Evolutionary conservation across 495 filamentous ascomycete genomes (phyloP), one percentile per base, ranked within the genome.

Genomic region (Penicillium tannophilum): DNA sequence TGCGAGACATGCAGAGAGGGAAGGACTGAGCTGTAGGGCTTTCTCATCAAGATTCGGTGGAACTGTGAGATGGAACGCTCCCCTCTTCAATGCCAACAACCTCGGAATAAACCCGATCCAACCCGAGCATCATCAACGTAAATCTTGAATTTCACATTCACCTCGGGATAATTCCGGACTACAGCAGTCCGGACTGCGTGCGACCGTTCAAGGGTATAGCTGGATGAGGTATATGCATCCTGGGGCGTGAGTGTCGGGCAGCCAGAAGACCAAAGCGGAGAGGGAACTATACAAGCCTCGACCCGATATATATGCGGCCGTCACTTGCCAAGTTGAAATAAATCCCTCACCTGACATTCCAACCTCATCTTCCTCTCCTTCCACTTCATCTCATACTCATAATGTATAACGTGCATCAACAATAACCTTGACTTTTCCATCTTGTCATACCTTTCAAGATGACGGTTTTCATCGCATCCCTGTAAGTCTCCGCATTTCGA

Each of bases 391-490:
- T 11, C 16, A 26, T 31, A 30, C 16, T 11, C 26, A 49, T 9
- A 17, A 49, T 49, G 46, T 4, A 47, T 30, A 1, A 24, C 16
- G 4, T 16, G 6, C 26, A 20, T n/a, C 42, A 23, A 47, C 20
- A 26, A 19, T 47, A 47, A 6, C 16, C 8, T 23, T 26, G 10
- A 4, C 8, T 36, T 12, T 36, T 14, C 10, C 10, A 11, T 23
- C 20, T 23, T 23, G 2, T 23, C 20, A 23, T 23, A 23, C 33
- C 33, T 14, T 36, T 2, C 33, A 36, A 46, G 53, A 55, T 55
- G 53, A 55, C 53, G 28, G 53, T 55, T 10, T 72, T 73, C 46
- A 63, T 75, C 43, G 72, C 69, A 9, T 73, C 72, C 16, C 47
- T 75, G 72, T 75, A 46, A 56, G 65, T 50, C 60, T 14, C 24